Evolutionary conservation across 495 filamentous ascomycete species (phyloP).

Genomic region (Annulohypoxylon nitens): DNA sequence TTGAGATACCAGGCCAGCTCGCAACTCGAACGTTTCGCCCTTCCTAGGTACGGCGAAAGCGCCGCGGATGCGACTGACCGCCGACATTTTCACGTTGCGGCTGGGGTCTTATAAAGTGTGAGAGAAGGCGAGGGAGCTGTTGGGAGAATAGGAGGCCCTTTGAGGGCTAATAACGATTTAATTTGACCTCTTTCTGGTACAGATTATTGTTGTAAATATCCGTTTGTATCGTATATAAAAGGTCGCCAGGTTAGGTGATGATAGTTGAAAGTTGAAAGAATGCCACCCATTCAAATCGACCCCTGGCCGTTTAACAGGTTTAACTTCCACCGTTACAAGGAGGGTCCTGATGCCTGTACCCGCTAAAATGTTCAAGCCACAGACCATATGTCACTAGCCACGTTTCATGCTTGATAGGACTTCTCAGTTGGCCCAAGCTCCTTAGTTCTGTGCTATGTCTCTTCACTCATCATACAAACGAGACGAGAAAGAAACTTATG

Average conservation of each 20-base stretch:
- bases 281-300: slow-evolving; percentile 32
- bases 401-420: not conserved
- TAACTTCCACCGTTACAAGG: not conserved
- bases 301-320: slow-evolving; percentile 26
- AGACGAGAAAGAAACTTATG: not conserved
- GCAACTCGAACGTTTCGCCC: slow-evolving; percentile 98
- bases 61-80: slow-evolving; percentile 94
- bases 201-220: slow-evolving; percentile 2
- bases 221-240: slow-evolving; percentile 25
- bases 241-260: slow-evolving; percentile 12
- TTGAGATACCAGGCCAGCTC: slow-evolving; percentile 96
- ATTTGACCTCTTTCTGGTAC: slow-evolving; percentile 31
- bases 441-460: not conserved
- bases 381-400: slow-evolving; percentile 5
- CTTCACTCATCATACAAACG: not conserved
- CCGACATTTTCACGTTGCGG: slow-evolving; percentile 56
- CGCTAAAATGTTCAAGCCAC: slow-evolving; percentile 12
- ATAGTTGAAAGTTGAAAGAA: slow-evolving; percentile 31
- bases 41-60: slow-evolving; percentile 92
- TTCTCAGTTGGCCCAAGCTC: not conserved
- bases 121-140: slow-evolving; percentile 16
- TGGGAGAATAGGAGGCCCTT: slow-evolving; percentile 41
- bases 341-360: slow-evolving; percentile 6
- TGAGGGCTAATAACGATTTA: slow-evolving; percentile 43
- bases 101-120: slow-evolving; percentile 4